phyloP scores from a whole-genome alignment of 148 eudicot species.

The Nepenthes mirabilis region DNA sequence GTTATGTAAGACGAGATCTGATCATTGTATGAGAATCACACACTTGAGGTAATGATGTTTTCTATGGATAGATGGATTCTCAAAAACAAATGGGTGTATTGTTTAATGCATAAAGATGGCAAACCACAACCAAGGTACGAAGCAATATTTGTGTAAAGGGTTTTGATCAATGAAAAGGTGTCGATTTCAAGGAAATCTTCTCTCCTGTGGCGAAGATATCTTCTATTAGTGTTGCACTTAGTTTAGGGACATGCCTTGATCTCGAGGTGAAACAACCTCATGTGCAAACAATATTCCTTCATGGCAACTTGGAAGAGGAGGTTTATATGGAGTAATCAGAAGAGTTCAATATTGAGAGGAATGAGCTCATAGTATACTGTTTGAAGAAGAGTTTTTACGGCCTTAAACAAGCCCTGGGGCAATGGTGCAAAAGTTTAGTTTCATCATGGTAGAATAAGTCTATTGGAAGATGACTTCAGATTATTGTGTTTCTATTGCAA shows the following conservation, averaged over 20 bases:
- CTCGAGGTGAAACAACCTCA: not conserved
- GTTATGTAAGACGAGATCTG: too few species aligned
- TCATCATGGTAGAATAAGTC: not conserved
- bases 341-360: not conserved
- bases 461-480: not conserved
- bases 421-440: not conserved
- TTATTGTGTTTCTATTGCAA: not conserved
- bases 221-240: not conserved
- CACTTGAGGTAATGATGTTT: not conserved
- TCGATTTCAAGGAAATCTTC: not conserved
- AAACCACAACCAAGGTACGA: not conserved
- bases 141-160: not conserved
- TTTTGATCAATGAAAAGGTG: not conserved
- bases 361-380: not conserved
- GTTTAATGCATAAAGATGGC: not conserved
- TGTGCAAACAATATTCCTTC: not conserved
- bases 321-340: too few species aligned
- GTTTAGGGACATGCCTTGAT: not conserved
- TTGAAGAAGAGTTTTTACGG: not conserved
- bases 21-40: not conserved
- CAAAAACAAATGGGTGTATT: conserved; percentile 1
- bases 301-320: too few species aligned
- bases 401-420: not conserved
- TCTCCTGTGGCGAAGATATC: conserved; percentile 1
- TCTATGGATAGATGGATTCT: not conserved